Evolutionary conservation across 2,329 filamentous ascomycete genomes (phyloP), one percentile per base, ranked within the genome.

Genomic region (Allantophomopsis lycopodina): DNA sequence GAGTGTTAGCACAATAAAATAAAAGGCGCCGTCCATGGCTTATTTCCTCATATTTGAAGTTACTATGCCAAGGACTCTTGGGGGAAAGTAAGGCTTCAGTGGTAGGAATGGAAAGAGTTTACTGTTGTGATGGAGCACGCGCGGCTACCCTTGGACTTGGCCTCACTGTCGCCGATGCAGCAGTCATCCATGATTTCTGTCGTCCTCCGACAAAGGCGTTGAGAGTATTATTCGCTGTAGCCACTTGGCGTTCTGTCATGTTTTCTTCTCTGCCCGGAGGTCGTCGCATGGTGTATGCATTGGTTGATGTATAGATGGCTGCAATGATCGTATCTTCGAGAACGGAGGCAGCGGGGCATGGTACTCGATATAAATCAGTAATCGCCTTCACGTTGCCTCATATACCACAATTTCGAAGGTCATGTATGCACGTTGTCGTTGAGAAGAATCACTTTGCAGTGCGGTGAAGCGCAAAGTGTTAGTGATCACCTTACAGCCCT

Each of bases 181-280:
- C 46, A 39, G 43, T 14, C 55, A 59, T 59, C 57, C 57, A 59
- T 39, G 55, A 48, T 40, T 54, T 57, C 41, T 51, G 49, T 39
- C 49, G 40, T 10, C 53, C 50, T 41, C 55, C 54, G 37, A 59
- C 51, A 31, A 59, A 42, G 7, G 53, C 44, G 37, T 58, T 55
- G 20, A 58, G 42, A 5, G 56, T 56, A 15, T 47, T 50, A 48
- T 59, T 59, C 10, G 56, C 53, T 2, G 50, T 48, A 21, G 54
- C 50, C 8, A 59, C 47, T 35, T 57, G 51, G 28, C 45, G 46
- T 16, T 54, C 52, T 5, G 50, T 49, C 37, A 50, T 39, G 35
- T 40, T 40, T 35, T 43, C 36, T 30, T 50, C 49, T 46, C 52
- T 56, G 47, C 54, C 52, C 43, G 51, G 52, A 37, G 52, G 53